Base-by-base conservation (phyloP, 495 filamentous ascomycete species). In the Lasiosphaeria hispida region DNA sequence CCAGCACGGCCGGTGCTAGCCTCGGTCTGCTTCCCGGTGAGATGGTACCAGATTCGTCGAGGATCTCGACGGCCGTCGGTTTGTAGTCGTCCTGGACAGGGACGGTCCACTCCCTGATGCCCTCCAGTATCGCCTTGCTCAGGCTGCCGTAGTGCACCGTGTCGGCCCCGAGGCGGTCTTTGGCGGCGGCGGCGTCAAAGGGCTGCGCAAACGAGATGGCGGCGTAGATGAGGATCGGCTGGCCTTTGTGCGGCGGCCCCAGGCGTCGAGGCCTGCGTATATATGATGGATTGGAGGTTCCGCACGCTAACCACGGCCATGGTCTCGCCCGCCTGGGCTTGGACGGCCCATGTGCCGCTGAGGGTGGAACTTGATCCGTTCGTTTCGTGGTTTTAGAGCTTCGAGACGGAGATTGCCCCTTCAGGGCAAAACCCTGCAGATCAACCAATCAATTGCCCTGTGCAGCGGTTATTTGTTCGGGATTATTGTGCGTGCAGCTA, bases 71-170 rank as follows among this genome's bases (percentile, higher is more conserved):
- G 23, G 23, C 23, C 23, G 23, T 30, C 2, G 23, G 23, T 5
- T 5, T 5, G 23, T 5, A 2, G 5, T 30, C 23, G 23, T 30
- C 23, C 23, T 30, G 23, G 23, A 30, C 5, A 30, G 23, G 23
- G 23, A 30, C 5, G 23, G 23, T 30, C 23, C 23, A 30, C 23
- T 30, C 23, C 23, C 23, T 30, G 23, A 30, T 30, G 23, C 23
- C 23, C 5, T 30, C 59, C 1, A 80, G 60, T 13, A 87, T 73
- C 4, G 66, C 63, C 66, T 86, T 85, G 66, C 78, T 80, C 15
- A 87, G 66, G 19, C 56, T 77, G 17, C 85, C 84, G 64, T 87
- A 87, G 67, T 87, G 78, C 19, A 86, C 76, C 8, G 85, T 87
- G 50, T 77, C 82, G 11, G 50, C 52, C 41, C 80, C 75, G 9